Evolutionary conservation across 2,329 filamentous ascomycete genomes (phyloP).

Genomic region (Fusarium gaditjirri): DNA sequence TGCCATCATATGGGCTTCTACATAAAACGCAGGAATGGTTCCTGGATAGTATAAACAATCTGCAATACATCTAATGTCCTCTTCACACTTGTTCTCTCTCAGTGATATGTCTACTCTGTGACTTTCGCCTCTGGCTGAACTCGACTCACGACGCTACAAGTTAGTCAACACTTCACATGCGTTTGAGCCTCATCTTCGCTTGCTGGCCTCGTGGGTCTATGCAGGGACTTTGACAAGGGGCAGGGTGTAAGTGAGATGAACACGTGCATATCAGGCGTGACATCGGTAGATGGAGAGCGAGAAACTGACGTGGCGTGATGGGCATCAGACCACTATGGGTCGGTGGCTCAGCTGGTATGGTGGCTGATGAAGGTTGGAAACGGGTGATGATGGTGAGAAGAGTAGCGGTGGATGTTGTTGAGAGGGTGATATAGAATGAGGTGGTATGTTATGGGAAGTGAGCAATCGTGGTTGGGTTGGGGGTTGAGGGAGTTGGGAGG

Average conservation of each 20-base stretch:
- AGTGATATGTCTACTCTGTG: neutral
- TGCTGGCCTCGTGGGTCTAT: slow-evolving; percentile 12
- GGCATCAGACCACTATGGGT: slow-evolving; percentile 41
- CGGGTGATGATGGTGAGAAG: slow-evolving; percentile 14
- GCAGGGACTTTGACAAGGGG: slow-evolving; percentile 5
- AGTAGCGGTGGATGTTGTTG: neutral
- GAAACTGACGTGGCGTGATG: slow-evolving; percentile 30
- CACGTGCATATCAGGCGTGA: slow-evolving; percentile 28
- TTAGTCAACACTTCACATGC: neutral
- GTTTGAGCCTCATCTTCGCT: slow-evolving; percentile 6
- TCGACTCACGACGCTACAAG: neutral
- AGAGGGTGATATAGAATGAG: neutral
- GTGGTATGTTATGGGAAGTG: neutral
- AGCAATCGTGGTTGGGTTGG: neutral
- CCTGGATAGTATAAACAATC: slow-evolving; percentile 37
- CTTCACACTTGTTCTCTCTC: neutral
- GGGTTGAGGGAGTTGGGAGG: neutral
- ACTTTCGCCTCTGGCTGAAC: neutral
- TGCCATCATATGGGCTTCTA: slow-evolving; percentile 18
- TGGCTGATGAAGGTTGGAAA: slow-evolving; percentile 25
- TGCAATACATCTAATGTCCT: slow-evolving; percentile 43
- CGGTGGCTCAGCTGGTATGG: slow-evolving; percentile 36
- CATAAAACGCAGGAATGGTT: slow-evolving; percentile 28
- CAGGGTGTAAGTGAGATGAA: neutral
- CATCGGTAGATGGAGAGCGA: slow-evolving; percentile 9